Percentiles rank a stretch among this genome's conserved stretches.
phyloP scores from a whole-genome alignment of 1,139 yeast species.

The Diutina scorzettiae region DNA sequence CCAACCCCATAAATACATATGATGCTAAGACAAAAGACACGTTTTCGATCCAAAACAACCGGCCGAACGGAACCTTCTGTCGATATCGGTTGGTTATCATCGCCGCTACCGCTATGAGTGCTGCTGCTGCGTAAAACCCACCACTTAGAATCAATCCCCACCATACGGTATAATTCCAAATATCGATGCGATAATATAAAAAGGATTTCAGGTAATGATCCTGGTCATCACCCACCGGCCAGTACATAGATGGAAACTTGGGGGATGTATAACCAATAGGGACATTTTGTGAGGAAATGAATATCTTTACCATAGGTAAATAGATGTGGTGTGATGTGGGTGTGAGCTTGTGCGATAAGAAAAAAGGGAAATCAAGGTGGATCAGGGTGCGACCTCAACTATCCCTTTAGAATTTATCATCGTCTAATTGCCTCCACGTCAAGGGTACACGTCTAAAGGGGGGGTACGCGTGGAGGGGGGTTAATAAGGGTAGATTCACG shows the following conservation, averaged over 20 bases:
- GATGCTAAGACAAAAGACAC: slow-evolving; percentile 23
- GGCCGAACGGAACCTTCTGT: not conserved
- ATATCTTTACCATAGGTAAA: slow-evolving; percentile 19
- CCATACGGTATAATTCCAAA: slow-evolving; percentile 73
- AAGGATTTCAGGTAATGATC: slow-evolving; percentile 37
- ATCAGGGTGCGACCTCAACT: no score
- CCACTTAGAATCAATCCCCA: slow-evolving; percentile 71
- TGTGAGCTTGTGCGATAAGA: no score
- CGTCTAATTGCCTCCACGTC: no score
- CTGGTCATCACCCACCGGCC: slow-evolving; percentile 47
- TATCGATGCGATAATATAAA: slow-evolving; percentile 57
- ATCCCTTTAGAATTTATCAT: no score
- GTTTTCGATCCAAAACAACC: not conserved
- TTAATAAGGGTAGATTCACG: not conserved
- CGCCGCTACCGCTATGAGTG: slow-evolving; percentile 44
- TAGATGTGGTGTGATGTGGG: no score
- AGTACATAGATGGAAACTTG: slow-evolving; percentile 63
- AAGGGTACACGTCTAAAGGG: no score
- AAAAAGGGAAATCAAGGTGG: no score
- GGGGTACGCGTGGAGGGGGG: no score
- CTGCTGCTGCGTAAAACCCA: slow-evolving; percentile 54
- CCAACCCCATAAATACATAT: slow-evolving; percentile 42
- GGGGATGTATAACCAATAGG: slow-evolving; percentile 83
- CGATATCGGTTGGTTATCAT: slow-evolving; percentile 16
- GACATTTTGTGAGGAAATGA: slow-evolving; percentile 31